Evolutionary conservation across 1,284 basidiomycete species (phyloP), one percentile per base, ranked within the genome.

Genomic region (Leccinum subfulvum): DNA sequence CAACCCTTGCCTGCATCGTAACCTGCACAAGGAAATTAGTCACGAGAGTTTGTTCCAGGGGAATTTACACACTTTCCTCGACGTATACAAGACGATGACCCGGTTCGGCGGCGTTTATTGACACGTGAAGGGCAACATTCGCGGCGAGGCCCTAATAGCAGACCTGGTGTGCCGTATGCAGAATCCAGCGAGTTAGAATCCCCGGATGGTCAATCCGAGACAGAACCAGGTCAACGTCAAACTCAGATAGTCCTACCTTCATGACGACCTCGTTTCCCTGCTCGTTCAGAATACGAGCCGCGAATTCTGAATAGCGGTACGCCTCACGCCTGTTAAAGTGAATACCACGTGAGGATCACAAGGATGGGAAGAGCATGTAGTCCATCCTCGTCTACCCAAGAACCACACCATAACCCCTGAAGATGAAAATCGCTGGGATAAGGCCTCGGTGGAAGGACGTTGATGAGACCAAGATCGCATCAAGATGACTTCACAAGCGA

Each of bases 401-500:
- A 49, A 47, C 18, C 11, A 44, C 2, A 11, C 14, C 35, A 57
- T 53, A 26, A 23, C 64, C 28, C 30, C 39, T 16, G 33, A 37
- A 56, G 11, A 39, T n/a, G 59, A n/a, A 33, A 55, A 18, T 23
- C 26, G 37, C 41, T 56, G 44, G 35, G 49, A 67, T 41, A 56
- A 52, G 65, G 53, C 57, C 23, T 53, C 52, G 37, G 8, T 41
- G n/a, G 9, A n/a, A 44, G 41, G 33, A 14, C 13, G 33, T 14
- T n/a, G n/a, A 41, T 39, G 21, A 21, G 60, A 55, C 35, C 75
- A 74, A 61, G 79, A 67, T 51, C 66, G 64, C 58, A 81, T 44
- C 41, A 11, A 44, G 44, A 67, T 64, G 28, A 37, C 18, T 30
- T 41, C n/a, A 30, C 33, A 53, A 39, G 18, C 18, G 39, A 51